A percentile compares a stretch with the other conserved stretches of the same genome.
These are phyloP conservation scores for Chlorociboria aeruginascens DNA, from an alignment of 495 filamentous ascomycete genomes.

Conservation along the genomic window DNA sequence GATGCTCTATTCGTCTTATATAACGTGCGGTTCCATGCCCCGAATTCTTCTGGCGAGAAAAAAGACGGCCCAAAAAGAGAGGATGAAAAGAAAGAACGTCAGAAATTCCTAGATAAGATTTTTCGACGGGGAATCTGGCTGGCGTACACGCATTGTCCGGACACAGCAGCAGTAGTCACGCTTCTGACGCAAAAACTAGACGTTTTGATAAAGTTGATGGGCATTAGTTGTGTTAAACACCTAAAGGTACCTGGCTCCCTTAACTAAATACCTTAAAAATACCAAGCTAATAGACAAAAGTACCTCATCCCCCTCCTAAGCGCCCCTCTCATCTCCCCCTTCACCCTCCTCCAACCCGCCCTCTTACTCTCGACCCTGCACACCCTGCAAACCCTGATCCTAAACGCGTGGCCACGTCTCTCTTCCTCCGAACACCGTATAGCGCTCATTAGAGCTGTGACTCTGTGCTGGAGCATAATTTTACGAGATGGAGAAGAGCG, in stretches of 20 bases:
- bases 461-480: conserved; percentile 18
- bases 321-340: conserved; percentile 54
- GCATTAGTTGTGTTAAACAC: conserved; percentile 60
- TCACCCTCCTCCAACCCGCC: conserved; percentile 44
- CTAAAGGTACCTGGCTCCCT: conserved; percentile 38
- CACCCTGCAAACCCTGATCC: conserved; percentile 46
- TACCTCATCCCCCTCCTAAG: conserved; percentile 54
- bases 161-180: conserved; percentile 35
- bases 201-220: conserved; percentile 45
- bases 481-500: conserved; percentile 1
- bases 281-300: not conserved
- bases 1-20: conserved; percentile 50
- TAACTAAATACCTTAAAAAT: not conserved
- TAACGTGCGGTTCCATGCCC: conserved; percentile 23
- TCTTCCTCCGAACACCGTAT: not conserved
- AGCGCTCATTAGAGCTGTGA: not conserved
- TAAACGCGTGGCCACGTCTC: conserved; percentile 64
- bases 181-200: conserved; percentile 47
- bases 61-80: not conserved
- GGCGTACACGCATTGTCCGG: conserved; percentile 39
- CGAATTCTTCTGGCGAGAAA: conserved; percentile 12
- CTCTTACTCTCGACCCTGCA: conserved; percentile 41
- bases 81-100: not conserved
- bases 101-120: conserved; percentile 33
- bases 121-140: conserved; percentile 44